phyloP scores from a whole-genome alignment of 192 early-diverging fungal genomes.

The Mortierella hygrophila region DNA sequence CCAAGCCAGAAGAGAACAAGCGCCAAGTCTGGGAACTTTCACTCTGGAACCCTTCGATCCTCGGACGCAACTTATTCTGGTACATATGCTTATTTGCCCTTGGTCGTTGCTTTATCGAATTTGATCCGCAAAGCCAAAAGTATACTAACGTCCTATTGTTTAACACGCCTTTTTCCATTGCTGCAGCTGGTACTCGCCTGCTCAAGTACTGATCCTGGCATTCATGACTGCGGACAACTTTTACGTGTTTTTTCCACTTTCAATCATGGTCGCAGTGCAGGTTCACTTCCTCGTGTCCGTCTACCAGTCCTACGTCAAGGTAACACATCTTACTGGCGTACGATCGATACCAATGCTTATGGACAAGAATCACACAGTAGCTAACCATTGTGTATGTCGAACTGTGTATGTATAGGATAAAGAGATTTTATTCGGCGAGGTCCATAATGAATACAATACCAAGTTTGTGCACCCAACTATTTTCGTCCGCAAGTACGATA shows the following conservation, averaged over 20 bases:
- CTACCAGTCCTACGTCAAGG: slow-evolving; percentile 42
- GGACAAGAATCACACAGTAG: not conserved
- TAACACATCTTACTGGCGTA: not conserved
- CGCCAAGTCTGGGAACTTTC: slow-evolving; percentile 46
- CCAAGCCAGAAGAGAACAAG: slow-evolving; percentile 18
- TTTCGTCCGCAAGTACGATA: slow-evolving; percentile 69
- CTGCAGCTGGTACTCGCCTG: slow-evolving; percentile 71
- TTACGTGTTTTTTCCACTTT: slow-evolving; percentile 67
- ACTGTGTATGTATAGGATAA: slow-evolving; percentile 67
- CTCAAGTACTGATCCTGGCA: slow-evolving; percentile 67
- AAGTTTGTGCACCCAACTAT: slow-evolving; percentile 74
- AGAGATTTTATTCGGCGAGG: slow-evolving; percentile 69
- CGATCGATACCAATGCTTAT: not conserved
- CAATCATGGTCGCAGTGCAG: slow-evolving; percentile 63
- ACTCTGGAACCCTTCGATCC: slow-evolving; percentile 46
- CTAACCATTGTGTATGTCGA: slow-evolving; percentile 34
- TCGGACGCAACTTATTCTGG: slow-evolving; percentile 52
- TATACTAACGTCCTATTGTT: not conserved
- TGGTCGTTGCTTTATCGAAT: not conserved
- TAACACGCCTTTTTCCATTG: not conserved
- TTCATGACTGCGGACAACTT: slow-evolving; percentile 67
- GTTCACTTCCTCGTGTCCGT: slow-evolving; percentile 56
- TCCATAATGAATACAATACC: slow-evolving; percentile 71
- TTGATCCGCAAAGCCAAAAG: not conserved
- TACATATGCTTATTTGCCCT: not conserved